Conservation (phyloP, 163 green algal species). For the Chlorella variabilis region DNA sequence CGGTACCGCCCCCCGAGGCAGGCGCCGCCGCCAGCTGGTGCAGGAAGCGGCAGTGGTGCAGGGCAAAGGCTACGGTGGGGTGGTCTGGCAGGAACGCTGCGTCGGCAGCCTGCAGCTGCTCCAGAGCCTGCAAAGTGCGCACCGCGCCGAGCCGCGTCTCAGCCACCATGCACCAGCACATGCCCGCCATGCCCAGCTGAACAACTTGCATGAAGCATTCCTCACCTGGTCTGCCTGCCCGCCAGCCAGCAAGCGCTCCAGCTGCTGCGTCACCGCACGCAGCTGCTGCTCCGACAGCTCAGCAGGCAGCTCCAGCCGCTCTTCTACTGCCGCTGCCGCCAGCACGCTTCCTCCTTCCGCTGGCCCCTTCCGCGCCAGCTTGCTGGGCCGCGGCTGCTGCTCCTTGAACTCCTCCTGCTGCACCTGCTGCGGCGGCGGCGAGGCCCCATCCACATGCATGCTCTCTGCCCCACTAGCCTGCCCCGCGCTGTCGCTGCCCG, state of each 20-base stretch:
- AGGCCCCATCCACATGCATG: slow-evolving; percentile 13
- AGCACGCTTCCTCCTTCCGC: neutral
- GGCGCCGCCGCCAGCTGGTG: neutral
- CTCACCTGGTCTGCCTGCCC: neutral
- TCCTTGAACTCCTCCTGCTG: neutral
- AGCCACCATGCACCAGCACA: too few relatives aligned
- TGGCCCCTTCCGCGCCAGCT: neutral
- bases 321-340: neutral
- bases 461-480: neutral
- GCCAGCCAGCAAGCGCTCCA: slow-evolving; percentile 8
- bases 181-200: too few relatives aligned
- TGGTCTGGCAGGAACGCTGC: neutral
- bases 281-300: slow-evolving; percentile 34
- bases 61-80: slow-evolving; percentile 11
- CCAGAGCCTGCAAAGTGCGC: slow-evolving; percentile 11
- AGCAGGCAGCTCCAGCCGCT: neutral
- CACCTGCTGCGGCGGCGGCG: neutral
- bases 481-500: neutral
- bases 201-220: neutral
- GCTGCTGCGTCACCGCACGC: neutral
- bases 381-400: slow-evolving; percentile 4
- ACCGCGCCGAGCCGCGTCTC: too few relatives aligned
- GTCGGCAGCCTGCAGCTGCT: slow-evolving; percentile 6
- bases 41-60: slow-evolving; percentile 35
- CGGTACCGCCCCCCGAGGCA: neutral